Base-by-base conservation (phyloP, 805 yeast species). In the Myxozyma monticola region DNA sequence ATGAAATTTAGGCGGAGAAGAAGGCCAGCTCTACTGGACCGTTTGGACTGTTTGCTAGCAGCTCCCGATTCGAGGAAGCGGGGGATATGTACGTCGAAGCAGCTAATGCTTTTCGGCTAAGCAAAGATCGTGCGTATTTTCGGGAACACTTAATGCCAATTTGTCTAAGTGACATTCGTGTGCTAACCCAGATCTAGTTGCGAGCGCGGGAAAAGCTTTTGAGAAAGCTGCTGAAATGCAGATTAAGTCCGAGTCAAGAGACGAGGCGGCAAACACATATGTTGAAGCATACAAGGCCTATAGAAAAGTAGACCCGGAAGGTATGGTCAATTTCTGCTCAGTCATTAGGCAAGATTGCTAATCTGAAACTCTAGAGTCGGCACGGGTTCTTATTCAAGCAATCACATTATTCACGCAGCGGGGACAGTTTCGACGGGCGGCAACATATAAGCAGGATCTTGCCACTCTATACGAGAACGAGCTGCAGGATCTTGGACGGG, bases 371-470 rank as follows among this genome's bases (percentile, higher is more conserved):
- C 15, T 24, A 50, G 85, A 80, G 45, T 95, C 95, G 7, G 96
- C 89, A 3, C 77, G 83, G 45, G 81, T 88, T 4, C 74, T 93
- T 56, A 77, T 78, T 49, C 78, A 77, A 60, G 96, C 98, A 0
- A 83, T 91, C 53, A 83, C 80, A 56, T 76, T 88, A 65, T 91
- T 90, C 68, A 88, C 96, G 1, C 76, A 81, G 56, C 81, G 87
- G 60, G 99, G 99, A 10, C 96, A 91, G 68, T 93, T 93, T 71
- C 81, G 99, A 67, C 77, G 98, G 67, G 96, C 96, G 21, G 99
- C 99, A 10, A 88, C 88, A 65, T 90, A 85, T 72, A 85, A 90
- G 65, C 80, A 85, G 74, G 99, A 93, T 66, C 75, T 93, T 63
- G 99, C 90, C 9, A 89, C 82, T 59, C 68, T 91, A 39, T 88